These are phyloP conservation scores for Vanderwaltozyma tropicalis DNA, from an alignment of 805 yeast species.

Conservation along the genomic window DNA sequence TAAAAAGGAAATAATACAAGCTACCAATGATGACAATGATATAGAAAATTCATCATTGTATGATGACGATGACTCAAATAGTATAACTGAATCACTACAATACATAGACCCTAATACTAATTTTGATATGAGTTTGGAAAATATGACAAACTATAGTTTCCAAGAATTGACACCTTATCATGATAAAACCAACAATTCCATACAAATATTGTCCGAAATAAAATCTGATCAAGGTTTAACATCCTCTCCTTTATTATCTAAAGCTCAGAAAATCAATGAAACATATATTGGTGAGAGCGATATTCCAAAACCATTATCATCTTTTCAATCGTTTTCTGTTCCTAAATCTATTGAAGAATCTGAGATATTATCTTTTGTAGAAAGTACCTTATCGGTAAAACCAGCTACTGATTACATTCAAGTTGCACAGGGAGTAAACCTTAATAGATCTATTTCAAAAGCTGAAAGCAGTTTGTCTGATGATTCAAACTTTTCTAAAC, in stretches of 20 bases:
- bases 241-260: background rate
- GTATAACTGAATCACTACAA: background rate
- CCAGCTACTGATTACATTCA: background rate
- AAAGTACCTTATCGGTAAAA: background rate
- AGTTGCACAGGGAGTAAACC: background rate
- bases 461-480: slow-evolving; percentile 14
- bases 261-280: background rate
- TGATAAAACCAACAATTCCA: background rate
- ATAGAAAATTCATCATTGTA: background rate
- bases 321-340: slow-evolving; percentile 14
- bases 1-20: background rate
- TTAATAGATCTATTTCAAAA: slow-evolving; percentile 9
- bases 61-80: slow-evolving; percentile 2
- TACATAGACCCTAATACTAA: background rate
- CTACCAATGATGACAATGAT: background rate
- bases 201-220: background rate
- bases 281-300: no score
- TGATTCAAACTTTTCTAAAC: slow-evolving; percentile 22
- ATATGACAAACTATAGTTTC: slow-evolving; percentile 1
- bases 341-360: slow-evolving; percentile 1
- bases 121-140: slow-evolving; percentile 2
- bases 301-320: slow-evolving; percentile 12
- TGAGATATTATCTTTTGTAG: background rate
- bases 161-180: background rate
- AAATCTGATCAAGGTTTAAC: background rate